phyloP scores from a whole-genome alignment of 106 monocot species.

The Triglochin maritima region DNA sequence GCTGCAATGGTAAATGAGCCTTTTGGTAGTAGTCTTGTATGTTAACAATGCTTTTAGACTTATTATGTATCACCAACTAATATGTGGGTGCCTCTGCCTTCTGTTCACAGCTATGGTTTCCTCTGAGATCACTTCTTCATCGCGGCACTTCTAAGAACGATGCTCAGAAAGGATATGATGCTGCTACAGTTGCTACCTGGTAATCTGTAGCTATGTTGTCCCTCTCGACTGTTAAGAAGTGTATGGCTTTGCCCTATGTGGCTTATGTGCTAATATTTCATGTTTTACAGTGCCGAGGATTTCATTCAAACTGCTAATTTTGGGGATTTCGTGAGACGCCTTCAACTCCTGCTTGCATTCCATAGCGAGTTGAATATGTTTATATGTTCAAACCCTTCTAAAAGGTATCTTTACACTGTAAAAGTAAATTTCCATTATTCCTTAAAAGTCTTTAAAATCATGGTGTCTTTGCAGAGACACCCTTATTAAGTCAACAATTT shows the following conservation, averaged over 20 bases:
- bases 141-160: constrained; percentile 12
- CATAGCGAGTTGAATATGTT: constrained; percentile 55
- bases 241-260: no score
- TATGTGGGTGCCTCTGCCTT: background rate
- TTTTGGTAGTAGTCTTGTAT: background rate
- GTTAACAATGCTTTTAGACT: background rate
- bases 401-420: constrained; percentile 21
- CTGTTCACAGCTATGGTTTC: constrained; percentile 83
- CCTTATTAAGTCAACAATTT: background rate
- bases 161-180: background rate
- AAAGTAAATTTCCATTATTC: background rate
- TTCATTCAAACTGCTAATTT: constrained; percentile 61
- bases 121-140: constrained; percentile 58
- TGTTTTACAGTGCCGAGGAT: constrained; percentile 53
- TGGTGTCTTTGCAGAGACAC: background rate
- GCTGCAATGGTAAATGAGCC: constrained; percentile 46
- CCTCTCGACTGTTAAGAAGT: no score
- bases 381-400: constrained; percentile 26
- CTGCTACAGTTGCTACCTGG: constrained; percentile 17
- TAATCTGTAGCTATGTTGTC: no score
- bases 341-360: constrained; percentile 73
- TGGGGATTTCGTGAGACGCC: constrained; percentile 76
- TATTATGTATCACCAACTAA: background rate
- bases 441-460: background rate
- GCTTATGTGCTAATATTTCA: no score